These are phyloP conservation scores for Claviceps paspali DNA, from an alignment of 2,329 filamentous ascomycete species.

Conservation along the genomic window DNA sequence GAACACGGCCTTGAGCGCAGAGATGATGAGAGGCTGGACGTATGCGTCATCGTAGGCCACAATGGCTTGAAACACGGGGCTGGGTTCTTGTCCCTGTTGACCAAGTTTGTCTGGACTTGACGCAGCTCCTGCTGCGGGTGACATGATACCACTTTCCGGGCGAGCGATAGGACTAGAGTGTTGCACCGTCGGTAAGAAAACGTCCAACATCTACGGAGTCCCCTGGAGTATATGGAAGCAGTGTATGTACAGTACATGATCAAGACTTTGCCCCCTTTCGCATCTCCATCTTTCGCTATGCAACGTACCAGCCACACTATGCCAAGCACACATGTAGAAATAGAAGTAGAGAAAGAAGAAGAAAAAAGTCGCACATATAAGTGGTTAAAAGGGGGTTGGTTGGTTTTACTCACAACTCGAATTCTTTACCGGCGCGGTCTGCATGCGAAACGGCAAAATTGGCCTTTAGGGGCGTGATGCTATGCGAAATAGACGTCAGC, in stretches of 20 bases:
- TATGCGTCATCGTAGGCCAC: slow-evolving; percentile 79
- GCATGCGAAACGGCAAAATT: slow-evolving; percentile 64
- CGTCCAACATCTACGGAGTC: slow-evolving; percentile 15
- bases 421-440: slow-evolving; percentile 42
- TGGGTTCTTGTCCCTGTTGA: not conserved
- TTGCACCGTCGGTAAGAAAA: slow-evolving; percentile 18
- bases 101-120: slow-evolving; percentile 9
- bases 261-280: not conserved
- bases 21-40: slow-evolving; percentile 70
- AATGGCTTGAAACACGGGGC: slow-evolving; percentile 39
- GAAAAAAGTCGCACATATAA: not conserved
- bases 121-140: slow-evolving; percentile 6
- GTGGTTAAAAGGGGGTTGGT: not conserved
- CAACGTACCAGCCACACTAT: slow-evolving; percentile 6
- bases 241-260: slow-evolving; percentile 17
- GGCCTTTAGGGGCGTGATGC: slow-evolving; percentile 78
- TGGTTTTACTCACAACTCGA: slow-evolving; percentile 40
- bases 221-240: slow-evolving; percentile 3
- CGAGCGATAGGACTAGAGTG: slow-evolving; percentile 12
- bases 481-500: slow-evolving; percentile 19
- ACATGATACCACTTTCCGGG: slow-evolving; percentile 5
- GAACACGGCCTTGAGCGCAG: slow-evolving; percentile 51
- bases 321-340: not conserved
- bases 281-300: slow-evolving; percentile 6
- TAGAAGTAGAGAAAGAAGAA: slow-evolving; percentile 2